These are phyloP conservation scores for Fraxinus baroniana DNA, from an alignment of 305 asterid genomes.

Conservation along the genomic window DNA sequence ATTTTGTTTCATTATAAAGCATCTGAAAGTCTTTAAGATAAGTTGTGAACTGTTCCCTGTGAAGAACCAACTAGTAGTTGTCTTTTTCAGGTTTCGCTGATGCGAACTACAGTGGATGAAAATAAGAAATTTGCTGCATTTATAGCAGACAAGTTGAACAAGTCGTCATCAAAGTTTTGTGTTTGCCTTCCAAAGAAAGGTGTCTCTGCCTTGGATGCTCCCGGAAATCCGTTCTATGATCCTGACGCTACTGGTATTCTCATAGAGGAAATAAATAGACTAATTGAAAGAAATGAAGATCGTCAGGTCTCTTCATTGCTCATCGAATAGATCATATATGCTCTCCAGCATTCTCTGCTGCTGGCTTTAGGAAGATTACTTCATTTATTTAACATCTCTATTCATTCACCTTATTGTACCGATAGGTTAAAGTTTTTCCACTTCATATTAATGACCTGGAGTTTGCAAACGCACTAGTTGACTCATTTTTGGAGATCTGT, in stretches of 20 bases:
- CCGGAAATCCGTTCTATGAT: constrained; percentile 70
- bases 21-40: neutral
- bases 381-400: constrained; percentile 1
- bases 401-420: constrained; percentile 15
- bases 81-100: constrained; percentile 65
- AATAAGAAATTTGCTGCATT: constrained; percentile 77
- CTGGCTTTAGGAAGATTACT: neutral
- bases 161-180: constrained; percentile 62
- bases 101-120: constrained; percentile 81
- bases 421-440: constrained; percentile 71
- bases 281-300: constrained; percentile 48
- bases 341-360: constrained; percentile 10
- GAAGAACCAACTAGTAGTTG: constrained; percentile 5
- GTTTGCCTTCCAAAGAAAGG: constrained; percentile 89
- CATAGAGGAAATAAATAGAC: constrained; percentile 61
- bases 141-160: constrained; percentile 78
- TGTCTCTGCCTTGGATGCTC: constrained; percentile 89
- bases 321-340: constrained; percentile 22
- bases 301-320: constrained; percentile 60
- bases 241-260: constrained; percentile 77
- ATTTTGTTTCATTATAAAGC: neutral
- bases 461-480: constrained; percentile 81
- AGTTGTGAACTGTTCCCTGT: neutral
- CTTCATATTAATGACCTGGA: constrained; percentile 80
- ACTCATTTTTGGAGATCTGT: constrained; percentile 73